Evolutionary conservation across 306 rosid species (phyloP).

Genomic region (Sechiopsis laciniata): DNA sequence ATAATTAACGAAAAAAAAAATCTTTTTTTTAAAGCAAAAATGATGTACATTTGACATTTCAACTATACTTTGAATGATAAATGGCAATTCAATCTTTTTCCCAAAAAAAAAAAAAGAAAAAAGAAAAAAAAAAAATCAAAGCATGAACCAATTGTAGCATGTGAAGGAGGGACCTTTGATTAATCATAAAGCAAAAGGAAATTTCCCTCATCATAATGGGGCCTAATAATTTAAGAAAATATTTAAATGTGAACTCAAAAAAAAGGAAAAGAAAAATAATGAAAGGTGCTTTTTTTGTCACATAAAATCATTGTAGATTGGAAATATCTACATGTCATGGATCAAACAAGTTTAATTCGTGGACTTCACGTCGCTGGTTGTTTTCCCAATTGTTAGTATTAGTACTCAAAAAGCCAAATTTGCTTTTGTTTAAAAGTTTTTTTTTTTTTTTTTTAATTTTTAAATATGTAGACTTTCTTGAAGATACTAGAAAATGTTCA

Average conservation of each 20-base stretch:
- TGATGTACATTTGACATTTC: no score
- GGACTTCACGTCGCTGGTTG: neutral
- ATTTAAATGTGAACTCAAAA: no score
- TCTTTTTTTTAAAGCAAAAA: no score
- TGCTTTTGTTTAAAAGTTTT: no score
- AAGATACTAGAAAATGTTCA: neutral
- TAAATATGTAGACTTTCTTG: neutral
- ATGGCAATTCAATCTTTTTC: neutral
- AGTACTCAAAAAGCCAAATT: no score
- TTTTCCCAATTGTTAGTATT: neutral
- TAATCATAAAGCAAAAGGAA: neutral
- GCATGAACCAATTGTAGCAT: neutral
- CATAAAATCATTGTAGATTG: neutral
- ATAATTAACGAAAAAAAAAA: neutral
- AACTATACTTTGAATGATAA: no score
- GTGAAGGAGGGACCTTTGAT: slow-evolving; percentile 8
- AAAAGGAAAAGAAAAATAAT: no score
- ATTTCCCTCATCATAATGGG: neutral
- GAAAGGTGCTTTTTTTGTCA: neutral
- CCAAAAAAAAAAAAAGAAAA: neutral
- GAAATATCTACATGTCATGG: neutral
- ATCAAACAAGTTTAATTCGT: neutral
- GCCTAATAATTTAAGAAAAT: neutral
- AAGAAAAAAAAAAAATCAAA: neutral
- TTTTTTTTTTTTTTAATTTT: no score